Conservation (phyloP, 108 stramenopile genomes). For the Aurantiochytrium sp. region DNA sequence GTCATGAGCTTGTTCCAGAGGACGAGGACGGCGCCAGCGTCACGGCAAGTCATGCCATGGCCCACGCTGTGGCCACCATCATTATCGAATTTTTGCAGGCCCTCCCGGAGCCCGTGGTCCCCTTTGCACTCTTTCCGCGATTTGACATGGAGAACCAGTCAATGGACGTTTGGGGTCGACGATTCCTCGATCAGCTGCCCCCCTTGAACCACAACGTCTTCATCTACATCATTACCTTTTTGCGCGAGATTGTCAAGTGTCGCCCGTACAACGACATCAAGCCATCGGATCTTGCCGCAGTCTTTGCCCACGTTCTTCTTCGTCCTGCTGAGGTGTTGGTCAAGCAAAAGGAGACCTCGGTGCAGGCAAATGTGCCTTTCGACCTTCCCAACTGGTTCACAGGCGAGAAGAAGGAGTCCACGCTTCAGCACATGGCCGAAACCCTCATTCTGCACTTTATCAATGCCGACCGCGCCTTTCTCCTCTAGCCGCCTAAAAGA, state of each 20-base stretch:
- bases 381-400: slow-evolving; percentile 17
- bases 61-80: slow-evolving; percentile 61
- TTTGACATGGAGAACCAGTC: slow-evolving; percentile 73
- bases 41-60: background rate
- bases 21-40: slow-evolving; percentile 11
- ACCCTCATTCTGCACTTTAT: background rate
- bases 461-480: background rate
- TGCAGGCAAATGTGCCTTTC: background rate
- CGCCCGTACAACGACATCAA: slow-evolving; percentile 57
- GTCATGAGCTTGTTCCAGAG: slow-evolving; percentile 56
- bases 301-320: background rate
- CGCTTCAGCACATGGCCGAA: slow-evolving; percentile 4
- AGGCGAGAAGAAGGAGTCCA: slow-evolving; percentile 13
- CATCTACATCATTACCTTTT: slow-evolving; percentile 90
- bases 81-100: slow-evolving; percentile 66
- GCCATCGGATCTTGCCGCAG: slow-evolving; percentile 63
- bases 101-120: slow-evolving; percentile 72
- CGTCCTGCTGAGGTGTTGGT: background rate
- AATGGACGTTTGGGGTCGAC: slow-evolving; percentile 62
- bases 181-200: slow-evolving; percentile 72
- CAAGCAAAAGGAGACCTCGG: background rate
- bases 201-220: slow-evolving; percentile 88
- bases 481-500: background rate
- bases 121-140: slow-evolving; percentile 62
- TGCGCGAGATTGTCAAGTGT: slow-evolving; percentile 73